Evolutionary conservation across 352 stramenopile species (phyloP), one percentile per base, ranked within the genome.

Genomic region (Phytophthora pini): DNA sequence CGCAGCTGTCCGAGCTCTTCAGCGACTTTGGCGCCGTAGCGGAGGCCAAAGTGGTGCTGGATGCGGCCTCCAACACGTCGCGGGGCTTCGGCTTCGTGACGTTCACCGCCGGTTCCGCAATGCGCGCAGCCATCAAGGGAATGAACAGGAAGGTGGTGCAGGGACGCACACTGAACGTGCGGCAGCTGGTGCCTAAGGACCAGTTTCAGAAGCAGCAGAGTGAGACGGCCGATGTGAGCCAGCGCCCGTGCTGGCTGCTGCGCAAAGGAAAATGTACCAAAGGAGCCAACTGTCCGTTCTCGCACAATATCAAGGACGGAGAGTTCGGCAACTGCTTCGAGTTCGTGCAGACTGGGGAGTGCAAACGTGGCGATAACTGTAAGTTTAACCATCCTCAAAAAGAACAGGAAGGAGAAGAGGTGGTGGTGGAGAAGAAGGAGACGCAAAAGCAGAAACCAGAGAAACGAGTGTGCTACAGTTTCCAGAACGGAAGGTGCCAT

Each of bases 61-160:
- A 93, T 52, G 77, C 65, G 2, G 56, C 72, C 39, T 87, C 77
- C 20, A 84, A 87, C 43, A 65, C 76, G 68, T 92, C 84, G 44
- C 78, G 79, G 5, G 87, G 84, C 64, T 94, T 95, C 61, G 87
- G 85, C 49, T 95, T 94, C 52, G 87, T 95, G 51, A 92, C 87
- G 26, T 95, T 92, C 76, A 88, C 82, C 39, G 74, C 79, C 12
- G 69, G 71, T 40, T 87, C 87, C 7, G 74, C 85, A 24, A 92
- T 92, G 79, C 80, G 84, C 26, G 76, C 77, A 10, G 87, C 84
- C 22, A 88, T 95, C 47, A 83, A 89, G 40, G 73, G 78, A 20
- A 91, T 92, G 80, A 79, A 95, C 76, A 77, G 84, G 70, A 91
- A 89, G 58, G 70, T 82, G 45, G 40, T 94, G 3, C 72, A 92